phyloP scores from a whole-genome alignment of 768 basidiomycete species.

The Russula brevipes region DNA sequence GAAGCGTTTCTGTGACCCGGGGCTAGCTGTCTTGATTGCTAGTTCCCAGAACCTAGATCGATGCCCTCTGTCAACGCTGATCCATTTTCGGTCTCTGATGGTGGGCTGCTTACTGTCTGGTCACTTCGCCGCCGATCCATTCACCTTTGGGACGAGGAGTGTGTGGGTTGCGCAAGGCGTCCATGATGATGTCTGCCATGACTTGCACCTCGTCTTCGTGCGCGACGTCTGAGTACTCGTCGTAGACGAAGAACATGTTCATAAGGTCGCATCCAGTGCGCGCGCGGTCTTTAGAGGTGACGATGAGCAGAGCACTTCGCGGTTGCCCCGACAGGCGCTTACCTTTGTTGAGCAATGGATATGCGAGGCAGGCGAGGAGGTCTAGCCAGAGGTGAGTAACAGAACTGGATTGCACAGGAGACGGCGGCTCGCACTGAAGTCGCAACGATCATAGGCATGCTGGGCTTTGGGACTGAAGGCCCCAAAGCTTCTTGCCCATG shows the following conservation, averaged over 20 bases:
- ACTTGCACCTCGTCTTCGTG: constrained; percentile 21
- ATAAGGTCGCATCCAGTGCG: constrained; percentile 29
- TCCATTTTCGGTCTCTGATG: not conserved
- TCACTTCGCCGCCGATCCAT: constrained; percentile 26
- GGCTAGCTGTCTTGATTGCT: constrained; percentile 24
- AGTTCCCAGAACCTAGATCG: constrained; percentile 25
- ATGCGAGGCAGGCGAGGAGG: constrained; percentile 28
- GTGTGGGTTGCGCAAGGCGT: constrained; percentile 27
- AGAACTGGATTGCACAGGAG: not conserved
- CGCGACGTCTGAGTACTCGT: constrained; percentile 28
- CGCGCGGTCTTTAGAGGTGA: constrained; percentile 13
- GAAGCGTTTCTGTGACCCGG: constrained; percentile 22
- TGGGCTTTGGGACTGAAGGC: constrained; percentile 27
- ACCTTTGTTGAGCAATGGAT: constrained; percentile 25
- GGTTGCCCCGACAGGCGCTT: not conserved
- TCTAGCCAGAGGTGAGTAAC: constrained; percentile 16
- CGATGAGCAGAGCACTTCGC: not conserved
- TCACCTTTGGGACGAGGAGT: constrained; percentile 25
- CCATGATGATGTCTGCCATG: constrained; percentile 26
- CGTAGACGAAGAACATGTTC: constrained; percentile 30
- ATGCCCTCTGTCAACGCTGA: not conserved
- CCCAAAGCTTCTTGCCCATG: constrained; percentile 27
- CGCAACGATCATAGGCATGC: constrained; percentile 27
- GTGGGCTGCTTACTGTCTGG: constrained; percentile 23
- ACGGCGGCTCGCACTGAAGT: constrained; percentile 24